These are phyloP conservation scores for Hypholoma sublateritium DNA, from an alignment of 768 basidiomycete species.

Conservation along the genomic window DNA sequence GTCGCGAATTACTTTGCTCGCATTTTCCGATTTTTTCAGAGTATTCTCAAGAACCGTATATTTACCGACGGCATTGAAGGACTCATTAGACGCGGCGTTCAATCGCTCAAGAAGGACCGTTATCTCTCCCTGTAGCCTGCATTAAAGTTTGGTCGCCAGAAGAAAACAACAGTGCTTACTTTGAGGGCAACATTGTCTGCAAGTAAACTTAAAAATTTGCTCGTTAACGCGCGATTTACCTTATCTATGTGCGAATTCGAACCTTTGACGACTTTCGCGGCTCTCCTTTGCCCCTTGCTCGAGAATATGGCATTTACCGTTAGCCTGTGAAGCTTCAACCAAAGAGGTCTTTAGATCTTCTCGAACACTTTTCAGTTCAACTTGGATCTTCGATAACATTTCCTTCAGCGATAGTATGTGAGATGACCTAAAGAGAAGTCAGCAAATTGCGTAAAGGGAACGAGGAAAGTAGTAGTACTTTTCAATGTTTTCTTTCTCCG, in stretches of 20 bases:
- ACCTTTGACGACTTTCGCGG: not conserved
- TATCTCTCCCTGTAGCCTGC: not conserved
- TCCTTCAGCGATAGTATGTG: not conserved
- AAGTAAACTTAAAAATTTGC: not conserved
- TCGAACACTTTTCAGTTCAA: not conserved
- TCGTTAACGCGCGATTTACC: not conserved
- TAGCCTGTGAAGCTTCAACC: not conserved
- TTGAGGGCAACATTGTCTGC: constrained; percentile 1
- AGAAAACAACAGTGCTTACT: not conserved
- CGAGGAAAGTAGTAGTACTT: not conserved
- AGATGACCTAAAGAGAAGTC: not conserved
- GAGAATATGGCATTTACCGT: constrained; percentile 1
- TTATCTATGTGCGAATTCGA: not conserved
- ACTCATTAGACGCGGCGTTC: not conserved
- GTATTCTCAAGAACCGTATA: not conserved
- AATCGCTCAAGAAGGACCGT: not conserved
- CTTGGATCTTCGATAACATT: not conserved
- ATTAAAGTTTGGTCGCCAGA: not conserved
- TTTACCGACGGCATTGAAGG: not conserved
- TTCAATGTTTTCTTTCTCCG: constrained; percentile 10
- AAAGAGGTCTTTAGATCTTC: not conserved
- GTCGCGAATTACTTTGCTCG: not conserved
- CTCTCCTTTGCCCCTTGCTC: constrained; percentile 1
- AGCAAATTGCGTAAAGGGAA: not conserved
- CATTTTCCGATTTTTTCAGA: not conserved